Evolutionary conservation across 2,329 filamentous ascomycete species (phyloP).

Genomic region (Xylaria sp.): DNA sequence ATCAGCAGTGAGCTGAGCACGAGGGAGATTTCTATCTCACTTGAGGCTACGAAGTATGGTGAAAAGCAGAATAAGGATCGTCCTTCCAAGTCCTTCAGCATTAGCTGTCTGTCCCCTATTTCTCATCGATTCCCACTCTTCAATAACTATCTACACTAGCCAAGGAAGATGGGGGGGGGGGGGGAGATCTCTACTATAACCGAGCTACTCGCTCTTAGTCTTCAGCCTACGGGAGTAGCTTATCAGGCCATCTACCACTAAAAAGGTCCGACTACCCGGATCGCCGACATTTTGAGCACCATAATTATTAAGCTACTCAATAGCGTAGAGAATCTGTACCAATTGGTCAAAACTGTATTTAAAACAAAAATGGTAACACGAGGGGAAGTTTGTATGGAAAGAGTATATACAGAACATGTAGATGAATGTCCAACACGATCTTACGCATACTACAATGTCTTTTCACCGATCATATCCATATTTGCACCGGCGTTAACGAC

Average conservation of each 20-base stretch:
- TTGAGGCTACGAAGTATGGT: neutral
- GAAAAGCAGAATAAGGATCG: slow-evolving; percentile 9
- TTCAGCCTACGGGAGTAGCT: slow-evolving; percentile 9
- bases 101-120: slow-evolving; percentile 7
- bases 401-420: no score
- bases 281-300: neutral
- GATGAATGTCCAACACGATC: no score
- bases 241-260: slow-evolving; percentile 9
- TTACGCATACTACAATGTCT: neutral
- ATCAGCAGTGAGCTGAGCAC: neutral
- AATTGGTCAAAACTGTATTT: neutral
- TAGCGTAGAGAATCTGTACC: neutral
- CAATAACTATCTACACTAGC: neutral
- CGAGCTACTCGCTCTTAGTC: slow-evolving; percentile 1
- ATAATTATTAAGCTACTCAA: neutral
- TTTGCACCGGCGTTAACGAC: neutral
- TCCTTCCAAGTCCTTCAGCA: slow-evolving; percentile 4
- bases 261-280: slow-evolving; percentile 7
- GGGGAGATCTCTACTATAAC: slow-evolving; percentile 14
- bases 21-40: neutral
- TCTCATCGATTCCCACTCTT: slow-evolving; percentile 14
- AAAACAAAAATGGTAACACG: no score
- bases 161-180: neutral
- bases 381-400: neutral
- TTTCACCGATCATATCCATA: neutral